These are phyloP conservation scores for Lachnum nothofagi DNA, from an alignment of 2,329 filamentous ascomycete species.

Conservation along the genomic window DNA sequence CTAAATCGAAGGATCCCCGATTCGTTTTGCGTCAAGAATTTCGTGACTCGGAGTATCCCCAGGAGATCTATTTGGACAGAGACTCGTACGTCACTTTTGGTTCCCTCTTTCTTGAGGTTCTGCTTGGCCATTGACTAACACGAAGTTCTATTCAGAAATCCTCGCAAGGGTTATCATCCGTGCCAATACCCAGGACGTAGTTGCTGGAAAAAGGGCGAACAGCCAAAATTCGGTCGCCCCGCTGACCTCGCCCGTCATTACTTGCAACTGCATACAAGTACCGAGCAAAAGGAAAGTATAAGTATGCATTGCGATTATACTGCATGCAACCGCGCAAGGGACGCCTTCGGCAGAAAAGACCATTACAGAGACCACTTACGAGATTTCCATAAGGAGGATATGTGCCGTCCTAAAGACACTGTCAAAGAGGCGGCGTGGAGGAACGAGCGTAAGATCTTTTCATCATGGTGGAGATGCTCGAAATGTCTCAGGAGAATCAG, in stretches of 20 bases:
- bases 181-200: conserved; percentile 21
- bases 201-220: conserved; percentile 14
- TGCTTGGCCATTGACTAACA: not conserved
- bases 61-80: conserved; percentile 4
- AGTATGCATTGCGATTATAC: conserved; percentile 30
- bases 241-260: conserved; percentile 37
- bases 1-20: conserved; percentile 3
- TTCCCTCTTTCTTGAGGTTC: not conserved
- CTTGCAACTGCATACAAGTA: conserved; percentile 30
- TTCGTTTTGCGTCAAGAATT: not conserved
- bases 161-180: conserved; percentile 13
- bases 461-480: conserved; percentile 27
- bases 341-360: conserved; percentile 43
- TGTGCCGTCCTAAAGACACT: conserved; percentile 18
- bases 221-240: conserved; percentile 26
- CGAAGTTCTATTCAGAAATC: conserved; percentile 4
- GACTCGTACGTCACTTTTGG: not conserved
- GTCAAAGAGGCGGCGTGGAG: conserved; percentile 17
- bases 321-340: conserved; percentile 28
- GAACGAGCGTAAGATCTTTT: conserved; percentile 17
- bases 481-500: conserved; percentile 24
- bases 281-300: conserved; percentile 13
- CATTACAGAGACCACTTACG: conserved; percentile 45
- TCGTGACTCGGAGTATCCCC: not conserved
- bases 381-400: conserved; percentile 42